phyloP scores from a whole-genome alignment of 768 basidiomycete species.

The Trametes elegans region DNA sequence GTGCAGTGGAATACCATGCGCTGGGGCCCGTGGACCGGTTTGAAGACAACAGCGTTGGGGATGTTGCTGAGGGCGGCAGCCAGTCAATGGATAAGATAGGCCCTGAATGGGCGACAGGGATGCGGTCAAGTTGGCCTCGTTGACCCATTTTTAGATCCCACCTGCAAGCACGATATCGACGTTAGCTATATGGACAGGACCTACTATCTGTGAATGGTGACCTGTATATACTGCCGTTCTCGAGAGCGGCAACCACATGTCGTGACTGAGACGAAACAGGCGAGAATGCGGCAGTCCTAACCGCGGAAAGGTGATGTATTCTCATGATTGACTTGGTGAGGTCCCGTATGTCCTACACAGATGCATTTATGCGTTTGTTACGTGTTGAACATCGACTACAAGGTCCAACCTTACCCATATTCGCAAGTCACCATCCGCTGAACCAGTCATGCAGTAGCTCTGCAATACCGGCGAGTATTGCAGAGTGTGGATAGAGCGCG shows the following conservation, averaged over 20 bases:
- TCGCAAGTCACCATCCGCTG: conserved; percentile 76
- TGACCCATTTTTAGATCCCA: conserved; percentile 84
- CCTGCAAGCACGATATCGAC: conserved; percentile 31
- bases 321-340: conserved; percentile 66
- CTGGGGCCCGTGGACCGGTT: conserved; percentile 14
- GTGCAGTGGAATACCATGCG: conserved; percentile 24
- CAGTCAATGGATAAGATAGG: conserved; percentile 76
- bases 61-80: conserved; percentile 39
- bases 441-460: conserved; percentile 75
- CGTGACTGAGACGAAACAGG: conserved; percentile 62
- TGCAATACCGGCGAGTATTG: conserved; percentile 66
- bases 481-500: conserved; percentile 68
- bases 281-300: conserved; percentile 70
- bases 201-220: conserved; percentile 18
- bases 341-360: conserved; percentile 66
- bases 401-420: conserved; percentile 58
- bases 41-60: conserved; percentile 17
- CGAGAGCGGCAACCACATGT: conserved; percentile 50
- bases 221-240: conserved; percentile 50
- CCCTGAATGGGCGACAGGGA: conserved; percentile 71
- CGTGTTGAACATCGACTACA: not conserved
- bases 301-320: conserved; percentile 66
- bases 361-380: not conserved
- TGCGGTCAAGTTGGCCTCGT: conserved; percentile 66
- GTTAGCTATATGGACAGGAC: not conserved